Percentiles rank a stretch among this genome's conserved stretches.
phyloP scores from a whole-genome alignment of 305 asterid genomes.

The Solanum hybrid region DNA sequence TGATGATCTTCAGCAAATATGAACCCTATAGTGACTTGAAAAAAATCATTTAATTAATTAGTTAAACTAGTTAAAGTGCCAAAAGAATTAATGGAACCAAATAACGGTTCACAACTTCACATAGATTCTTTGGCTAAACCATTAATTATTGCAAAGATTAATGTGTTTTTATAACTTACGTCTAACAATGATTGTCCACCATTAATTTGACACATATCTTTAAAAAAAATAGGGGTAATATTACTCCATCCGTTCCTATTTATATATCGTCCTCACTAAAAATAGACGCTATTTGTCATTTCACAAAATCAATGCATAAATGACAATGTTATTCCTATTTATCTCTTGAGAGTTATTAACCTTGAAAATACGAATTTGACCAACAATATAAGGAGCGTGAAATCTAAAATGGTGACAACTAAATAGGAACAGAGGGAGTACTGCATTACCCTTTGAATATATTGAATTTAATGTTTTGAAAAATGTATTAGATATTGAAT shows the following conservation, averaged over 20 bases:
- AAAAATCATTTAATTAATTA: not conserved
- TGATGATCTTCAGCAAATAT: not conserved
- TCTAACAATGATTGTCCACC: not conserved
- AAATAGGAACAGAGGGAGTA: no score
- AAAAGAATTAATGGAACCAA: not conserved
- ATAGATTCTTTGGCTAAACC: not conserved
- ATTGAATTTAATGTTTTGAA: not conserved
- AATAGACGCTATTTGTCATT: no score
- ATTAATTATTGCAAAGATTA: not conserved
- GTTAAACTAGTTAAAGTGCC: not conserved
- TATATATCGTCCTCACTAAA: no score
- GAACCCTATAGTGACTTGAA: not conserved
- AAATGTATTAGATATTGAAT: no score
- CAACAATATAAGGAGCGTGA: not conserved
- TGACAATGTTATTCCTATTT: not conserved
- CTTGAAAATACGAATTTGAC: no score
- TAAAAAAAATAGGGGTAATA: no score
- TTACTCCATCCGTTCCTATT: not conserved
- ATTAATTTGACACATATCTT: not conserved
- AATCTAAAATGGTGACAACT: not conserved
- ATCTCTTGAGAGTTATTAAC: not conserved
- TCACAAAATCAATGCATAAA: not conserved
- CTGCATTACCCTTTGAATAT: not conserved
- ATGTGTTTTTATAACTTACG: not conserved
- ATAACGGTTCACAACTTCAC: not conserved